Percentiles rank a stretch among this genome's conserved stretches.
Conservation (phyloP, 1,284 basidiomycete genomes). For the Tilletia walkeri region DNA sequence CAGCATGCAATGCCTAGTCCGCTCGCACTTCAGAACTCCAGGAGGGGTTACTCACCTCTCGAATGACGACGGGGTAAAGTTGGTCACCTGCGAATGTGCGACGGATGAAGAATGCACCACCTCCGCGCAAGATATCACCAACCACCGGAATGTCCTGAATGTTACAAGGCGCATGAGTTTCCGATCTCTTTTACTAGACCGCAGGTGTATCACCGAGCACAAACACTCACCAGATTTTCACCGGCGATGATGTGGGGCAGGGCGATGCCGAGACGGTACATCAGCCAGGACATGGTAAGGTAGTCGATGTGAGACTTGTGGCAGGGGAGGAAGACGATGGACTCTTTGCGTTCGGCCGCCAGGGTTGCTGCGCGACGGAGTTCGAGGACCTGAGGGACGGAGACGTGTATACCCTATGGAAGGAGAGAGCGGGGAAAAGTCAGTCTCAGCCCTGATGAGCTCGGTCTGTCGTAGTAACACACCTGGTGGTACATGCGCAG, state of each 20-base stretch:
- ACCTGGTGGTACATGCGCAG: conserved; percentile 53
- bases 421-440: too few species aligned
- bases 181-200: background rate
- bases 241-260: conserved; percentile 57
- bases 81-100: conserved; percentile 55
- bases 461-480: too few species aligned
- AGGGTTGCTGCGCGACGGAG: conserved; percentile 47
- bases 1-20: background rate
- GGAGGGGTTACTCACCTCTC: conserved; percentile 26
- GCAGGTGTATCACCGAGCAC: background rate
- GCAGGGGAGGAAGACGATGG: conserved; percentile 56
- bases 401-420: conserved; percentile 44
- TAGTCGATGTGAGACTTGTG: conserved; percentile 57
- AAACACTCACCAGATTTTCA: conserved; percentile 33
- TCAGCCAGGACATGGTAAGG: conserved; percentile 46
- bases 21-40: conserved; percentile 26
- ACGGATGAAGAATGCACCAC: conserved; percentile 57
- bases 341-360: conserved; percentile 52
- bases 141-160: conserved; percentile 52
- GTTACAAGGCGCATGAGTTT: conserved; percentile 27
- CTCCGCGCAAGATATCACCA: conserved; percentile 52
- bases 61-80: conserved; percentile 55
- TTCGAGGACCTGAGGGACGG: conserved; percentile 46
- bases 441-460: too few species aligned
- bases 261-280: conserved; percentile 55